Conservation (phyloP, 1,284 basidiomycete genomes). For the Ceratobasidium sp. region DNA sequence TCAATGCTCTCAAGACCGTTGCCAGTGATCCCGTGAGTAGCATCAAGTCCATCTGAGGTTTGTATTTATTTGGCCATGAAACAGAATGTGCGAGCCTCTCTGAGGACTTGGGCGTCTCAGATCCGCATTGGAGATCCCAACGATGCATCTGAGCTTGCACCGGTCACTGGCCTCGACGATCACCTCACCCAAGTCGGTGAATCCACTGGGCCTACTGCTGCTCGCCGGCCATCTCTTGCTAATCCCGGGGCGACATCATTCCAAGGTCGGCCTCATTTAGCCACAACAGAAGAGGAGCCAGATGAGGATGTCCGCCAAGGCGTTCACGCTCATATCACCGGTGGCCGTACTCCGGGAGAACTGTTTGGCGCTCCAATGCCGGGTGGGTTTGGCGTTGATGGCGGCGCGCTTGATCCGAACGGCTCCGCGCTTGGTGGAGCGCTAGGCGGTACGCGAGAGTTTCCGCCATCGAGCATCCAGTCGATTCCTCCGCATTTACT, state of each 20-base stretch:
- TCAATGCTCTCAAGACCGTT: constrained; percentile 8
- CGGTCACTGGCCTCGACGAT: constrained; percentile 27
- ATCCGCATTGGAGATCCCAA: constrained; percentile 32
- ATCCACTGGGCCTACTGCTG: neutral
- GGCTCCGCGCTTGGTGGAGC: neutral
- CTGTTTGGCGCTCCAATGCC: constrained; percentile 16
- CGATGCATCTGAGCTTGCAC: constrained; percentile 15
- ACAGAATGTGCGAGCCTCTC: constrained; percentile 23
- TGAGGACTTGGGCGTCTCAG: constrained; percentile 36
- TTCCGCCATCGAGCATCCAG: constrained; percentile 25
- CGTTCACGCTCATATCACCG: neutral
- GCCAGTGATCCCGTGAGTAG: constrained; percentile 19
- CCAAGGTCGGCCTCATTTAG: neutral
- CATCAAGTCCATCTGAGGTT: neutral
- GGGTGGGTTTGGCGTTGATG: constrained; percentile 29
- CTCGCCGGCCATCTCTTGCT: neutral
- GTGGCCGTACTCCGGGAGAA: neutral
- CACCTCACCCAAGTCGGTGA: constrained; percentile 18
- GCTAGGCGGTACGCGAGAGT: constrained; percentile 14
- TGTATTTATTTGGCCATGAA: neutral
- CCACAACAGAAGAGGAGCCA: neutral
- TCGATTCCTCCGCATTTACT: neutral
- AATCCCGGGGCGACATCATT: neutral
- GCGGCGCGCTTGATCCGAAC: constrained; percentile 1
- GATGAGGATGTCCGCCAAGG: constrained; percentile 5